Percentiles rank a stretch among this genome's conserved stretches.
phyloP scores from a whole-genome alignment of 306 rosid genomes.

The Lathyrus sativus region DNA sequence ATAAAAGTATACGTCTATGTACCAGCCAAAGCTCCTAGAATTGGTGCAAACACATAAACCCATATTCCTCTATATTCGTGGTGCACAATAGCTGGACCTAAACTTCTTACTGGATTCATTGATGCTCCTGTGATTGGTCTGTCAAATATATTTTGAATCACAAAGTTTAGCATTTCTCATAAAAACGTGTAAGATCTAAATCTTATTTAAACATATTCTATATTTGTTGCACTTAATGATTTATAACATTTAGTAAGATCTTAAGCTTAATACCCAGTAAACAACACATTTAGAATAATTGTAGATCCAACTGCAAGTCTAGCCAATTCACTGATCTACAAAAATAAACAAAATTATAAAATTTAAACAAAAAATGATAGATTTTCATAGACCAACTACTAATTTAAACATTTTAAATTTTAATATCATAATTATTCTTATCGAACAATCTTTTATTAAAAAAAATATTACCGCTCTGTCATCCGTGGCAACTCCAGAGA shows the following conservation, averaged over 20 bases:
- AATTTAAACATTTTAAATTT: too few relatives aligned
- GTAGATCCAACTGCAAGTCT: constrained; percentile 75
- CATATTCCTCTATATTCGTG: constrained; percentile 4
- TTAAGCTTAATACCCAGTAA: constrained; percentile 58
- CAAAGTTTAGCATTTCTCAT: constrained; percentile 1
- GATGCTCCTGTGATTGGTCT: constrained; percentile 13
- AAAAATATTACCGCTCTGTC: constrained; percentile 61
- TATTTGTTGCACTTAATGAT: too few relatives aligned
- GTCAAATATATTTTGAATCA: background rate
- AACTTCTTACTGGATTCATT: constrained; percentile 27
- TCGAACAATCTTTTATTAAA: background rate
- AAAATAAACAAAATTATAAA: too few relatives aligned
- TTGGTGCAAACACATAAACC: background rate
- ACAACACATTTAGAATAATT: constrained; percentile 64
- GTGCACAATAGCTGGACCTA: constrained; percentile 24
- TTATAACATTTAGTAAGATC: background rate
- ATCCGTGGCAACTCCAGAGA: constrained; percentile 83
- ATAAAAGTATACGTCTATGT: constrained; percentile 13
- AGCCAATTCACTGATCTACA: constrained; percentile 79
- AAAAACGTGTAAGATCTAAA: background rate
- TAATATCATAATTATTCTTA: background rate
- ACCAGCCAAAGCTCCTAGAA: constrained; percentile 12
- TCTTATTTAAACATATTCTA: too few relatives aligned
- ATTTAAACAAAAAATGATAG: too few relatives aligned
- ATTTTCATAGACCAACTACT: too few relatives aligned